Evolutionary conservation across 768 basidiomycete genomes (phyloP), one percentile per base, ranked within the genome.

Genomic region (Amanita exitialis): DNA sequence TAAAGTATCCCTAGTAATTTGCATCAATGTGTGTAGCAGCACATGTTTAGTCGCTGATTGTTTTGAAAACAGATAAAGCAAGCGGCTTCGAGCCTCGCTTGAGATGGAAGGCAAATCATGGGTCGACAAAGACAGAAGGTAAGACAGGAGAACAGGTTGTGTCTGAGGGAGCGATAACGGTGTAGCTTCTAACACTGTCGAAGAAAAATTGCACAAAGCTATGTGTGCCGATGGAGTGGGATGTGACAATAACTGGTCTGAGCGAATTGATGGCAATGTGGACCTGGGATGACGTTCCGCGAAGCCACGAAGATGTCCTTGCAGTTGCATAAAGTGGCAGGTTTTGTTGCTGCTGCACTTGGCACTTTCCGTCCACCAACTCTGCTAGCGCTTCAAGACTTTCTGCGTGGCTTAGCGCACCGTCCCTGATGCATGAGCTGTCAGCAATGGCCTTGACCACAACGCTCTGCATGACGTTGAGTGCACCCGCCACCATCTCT

Each of bases 221-320:
- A 65, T 55, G 12, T 86, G 76, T 5, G 86, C 90, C 3, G 69
- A 64, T 2, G 85, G 73, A 0, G 78, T 87, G 10, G 84, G 80
- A 60, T 95, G 91, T 2, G 77, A 74, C 10, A 86, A 65, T 10
- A 91, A 72, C n/a, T 0, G 84, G 75, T 1, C 84, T 77, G 16
- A 97, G 69, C 0, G 83, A 70, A 56, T 90, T 87, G 47, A 97
- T 62, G 6, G 92, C 90, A 20, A 90, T 83, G 42, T 86, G 79
- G 9, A 98, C 68, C 59, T 96, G 92, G 4, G 89, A 77, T 2
- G 87, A 72, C 1, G 90, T 92, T 32, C 79, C 91, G 18, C 74
- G 76, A 39, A 96, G 74, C 89, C 94, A 98, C 0, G 82, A 71
- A 10, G 78, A 62, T 0, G 87, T 85, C 3, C 91, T 78, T 3